Base-by-base conservation (phyloP, 192 early-diverging fungal genomes). In the Martensiomyces pterosporus region DNA sequence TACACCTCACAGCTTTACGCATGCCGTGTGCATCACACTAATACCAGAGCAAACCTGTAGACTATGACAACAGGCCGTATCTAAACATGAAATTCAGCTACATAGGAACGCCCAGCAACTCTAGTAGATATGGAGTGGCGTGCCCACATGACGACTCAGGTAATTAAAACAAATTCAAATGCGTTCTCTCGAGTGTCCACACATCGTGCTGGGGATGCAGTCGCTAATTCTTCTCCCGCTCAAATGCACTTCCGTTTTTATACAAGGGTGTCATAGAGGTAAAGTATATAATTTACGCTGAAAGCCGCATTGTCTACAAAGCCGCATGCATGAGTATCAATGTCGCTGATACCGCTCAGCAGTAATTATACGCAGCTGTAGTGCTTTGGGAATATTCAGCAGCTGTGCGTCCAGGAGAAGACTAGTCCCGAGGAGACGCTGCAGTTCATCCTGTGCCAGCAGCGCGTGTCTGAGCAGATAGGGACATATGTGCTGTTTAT, bases 361-460 rank as follows among this genome's bases (percentile, higher is more conserved):
- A 32, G 29, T 32, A 25, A 35, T 26, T 5, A 35, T 14, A 48
- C 13, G 34, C 2, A 57, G 4, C 4, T 47, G 45, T 74, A 74
- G 70, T 74, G 70, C 9, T 58, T 66, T 44, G 70, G 59, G 12
- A 67, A 74, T 15, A 43, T 74, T 27, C 70, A 74, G 44, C 70
- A 74, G 9, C 64, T 74, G 15, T 74, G 70, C 19, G 64, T 67
- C 7, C 70, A 74, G 47, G 51, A 74, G 25, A 66, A 74, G 33
- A 24, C 57, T 4, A 57, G 49, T 9, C 3, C 59, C 16, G 48
- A 49, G 17, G 49, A 52, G 9, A 47, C 70, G n/a, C 64, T 74
- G 2, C 46, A 74, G 26, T 63, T 58, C 19, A 40, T 74, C 3
- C 44, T 74, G 36, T 74, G 70, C 40, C 63, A 66, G 37, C 47